Evolutionary conservation across 169 alveolate species (phyloP), one percentile per base, ranked within the genome.

Genomic region (Cryptosporidium bovis): DNA sequence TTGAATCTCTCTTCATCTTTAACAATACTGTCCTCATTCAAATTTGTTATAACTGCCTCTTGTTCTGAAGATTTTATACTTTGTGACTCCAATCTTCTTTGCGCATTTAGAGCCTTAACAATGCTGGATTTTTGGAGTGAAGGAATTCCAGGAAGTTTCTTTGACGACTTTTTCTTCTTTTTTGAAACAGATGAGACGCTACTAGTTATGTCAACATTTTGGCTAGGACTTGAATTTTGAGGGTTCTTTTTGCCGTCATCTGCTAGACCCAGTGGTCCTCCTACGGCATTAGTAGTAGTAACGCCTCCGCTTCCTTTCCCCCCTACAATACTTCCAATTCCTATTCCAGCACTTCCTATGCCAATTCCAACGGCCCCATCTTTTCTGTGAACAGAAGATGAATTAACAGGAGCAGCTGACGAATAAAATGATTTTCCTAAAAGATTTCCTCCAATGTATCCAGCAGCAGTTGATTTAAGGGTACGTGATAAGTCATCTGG

Each of bases 61-160:
- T 7, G 64, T 1, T 27, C 33, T 15, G 48, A 40, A 53, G 15
- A 62, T 13, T 55, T 69, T 2, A 18, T 53, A 69, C 20, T 51
- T 16, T 56, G 66, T 16, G 83, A 69, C 12, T 69, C 83, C 20
- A 69, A 44, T 53, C 83, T 27, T 53, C 83, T 69, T 29, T 69
- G 83, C 24, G 83, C 83, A 53, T 69, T 69, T 69, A 69, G 24
- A 18, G 83, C 83, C 67, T 69, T 69, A 3, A 69, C 83, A 69
- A 69, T 69, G 56, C 83, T 69, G 1, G 83, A 69, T 34, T 69
- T 69, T 34, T 69, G 83, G 16, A 69, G 44, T 1, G 83, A 69
- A 12, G 83, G 83, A 20, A 69, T 69, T 34, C 83, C 83, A 15
- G 83, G 83, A 55, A 69, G 66, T 6, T 56, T 69, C 44, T 69